Evolutionary conservation across 768 basidiomycete species (phyloP), one percentile per base, ranked within the genome.

Genomic region (Candolleomyces efflorescens): DNA sequence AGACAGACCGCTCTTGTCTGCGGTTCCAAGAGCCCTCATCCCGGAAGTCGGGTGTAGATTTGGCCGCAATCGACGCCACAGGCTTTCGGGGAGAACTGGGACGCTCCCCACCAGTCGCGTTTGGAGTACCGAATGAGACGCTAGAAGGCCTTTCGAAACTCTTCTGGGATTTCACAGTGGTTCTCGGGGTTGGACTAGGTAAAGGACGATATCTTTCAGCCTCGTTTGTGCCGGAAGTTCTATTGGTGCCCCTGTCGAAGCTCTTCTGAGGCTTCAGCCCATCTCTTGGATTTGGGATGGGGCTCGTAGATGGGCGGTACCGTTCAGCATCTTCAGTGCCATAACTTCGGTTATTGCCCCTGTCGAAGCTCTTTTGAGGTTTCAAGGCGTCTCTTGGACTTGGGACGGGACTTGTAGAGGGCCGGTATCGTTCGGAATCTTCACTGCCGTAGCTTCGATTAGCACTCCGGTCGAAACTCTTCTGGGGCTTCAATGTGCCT

Each of bases 291-390:
- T n/a, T 53, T 3, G 58, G 58, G 11, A 52, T 48, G 11, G 58
- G 44, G 46, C 41, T 56, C 48, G 43, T 13, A 47, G 62, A 61
- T 11, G 60, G 62, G 12, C 60, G 62, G 48, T 63, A 63, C 6
- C 62, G 58, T 47, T 63, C 62, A 24, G 60, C 51, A 12, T 60
- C 62, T 37, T 59, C 62, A 10, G 53, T 61, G 12, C 60, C 52
- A 41, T 55, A 54, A 18, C 58, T 58, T 22, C 60, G 56, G 27
- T 51, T 54, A n/a, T 53, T 52, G 15, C 41, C 53, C 12, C 57
- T 54, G 13, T 53, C 51, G 20, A 53, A 53, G 18, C 51, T 53
- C 37, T 53, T 53, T 37, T 39, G 51, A 9, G 36, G n/a, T n/a
- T n/a, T n/a, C n/a, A n/a, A n/a, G n/a, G n/a, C n/a, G n/a, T n/a